Base-by-base conservation (phyloP, 805 yeast genomes). In the Lachancea sp. region DNA sequence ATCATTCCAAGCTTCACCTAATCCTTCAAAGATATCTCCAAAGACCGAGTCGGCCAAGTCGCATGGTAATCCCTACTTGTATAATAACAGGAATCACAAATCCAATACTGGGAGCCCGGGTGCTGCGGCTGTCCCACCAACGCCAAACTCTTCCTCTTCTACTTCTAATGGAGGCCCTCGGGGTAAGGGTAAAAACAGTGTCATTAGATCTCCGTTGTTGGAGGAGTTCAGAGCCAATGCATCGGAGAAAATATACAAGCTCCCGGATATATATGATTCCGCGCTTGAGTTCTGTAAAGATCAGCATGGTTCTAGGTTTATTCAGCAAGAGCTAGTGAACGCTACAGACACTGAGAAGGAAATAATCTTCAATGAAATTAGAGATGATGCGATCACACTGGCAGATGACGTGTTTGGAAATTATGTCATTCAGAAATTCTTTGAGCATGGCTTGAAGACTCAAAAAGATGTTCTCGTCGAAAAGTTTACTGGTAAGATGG, bases 371-470 rank as follows among this genome's bases (percentile, higher is more conserved):
- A 80, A 80, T 47, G 97, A 89, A 63, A 79, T 92, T 26, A 69
- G 88, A 53, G 80, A 78, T 18, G 75, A 78, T 46, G 74, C 89
- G 3, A 70, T 80, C 41, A 88, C 82, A 41, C 68, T 92, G 46
- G 84, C 89, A 82, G 87, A 94, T 13, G 98, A 92, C 67, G 98
- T 92, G 7, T 92, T 92, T 64, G 99, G 99, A 43, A 92, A 92
- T 62, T 92, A 92, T 58, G 97, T 92, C 20, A 85, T 92, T 42
- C 99, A 92, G 63, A 89, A 90, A 62, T 85, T 78, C 55, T 86
- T 92, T 61, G 97, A 92, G 64, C 72, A 68, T 54, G 96, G 97
- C 23, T 69, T 80, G 3, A 70, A 63, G 19, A 72, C 77, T 18
- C 97, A 90, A 58, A 78, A 74, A 54, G 70, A 75, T 23, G 71